A percentile compares a stretch with the other conserved stretches of the same genome.
These are phyloP conservation scores for Euphorbia pulcherrima DNA, from an alignment of 345 rosid genomes.

Conservation along the genomic window DNA sequence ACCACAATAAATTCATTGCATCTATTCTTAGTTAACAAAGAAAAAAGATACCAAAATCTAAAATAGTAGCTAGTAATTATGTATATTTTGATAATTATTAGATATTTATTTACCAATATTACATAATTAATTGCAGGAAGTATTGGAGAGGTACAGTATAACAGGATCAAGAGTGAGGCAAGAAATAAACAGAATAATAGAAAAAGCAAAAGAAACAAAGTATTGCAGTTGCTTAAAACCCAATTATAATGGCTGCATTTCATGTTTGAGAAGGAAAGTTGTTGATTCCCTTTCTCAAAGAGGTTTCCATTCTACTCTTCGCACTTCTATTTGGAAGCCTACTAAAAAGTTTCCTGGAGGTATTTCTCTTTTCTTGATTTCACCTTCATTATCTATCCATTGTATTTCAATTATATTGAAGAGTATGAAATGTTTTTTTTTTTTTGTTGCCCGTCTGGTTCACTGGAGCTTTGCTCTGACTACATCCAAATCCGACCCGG, in stretches of 20 bases:
- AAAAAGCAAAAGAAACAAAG: conserved; percentile 20
- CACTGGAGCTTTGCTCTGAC: too few species aligned
- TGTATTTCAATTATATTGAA: too few species aligned
- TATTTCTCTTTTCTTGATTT: conserved; percentile 2
- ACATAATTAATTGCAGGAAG: conserved; percentile 30
- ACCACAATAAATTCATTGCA: neutral
- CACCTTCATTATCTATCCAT: neutral
- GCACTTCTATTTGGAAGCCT: conserved; percentile 41
- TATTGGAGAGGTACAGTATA: conserved; percentile 26
- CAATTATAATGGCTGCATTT: conserved; percentile 25
- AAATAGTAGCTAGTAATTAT: neutral
- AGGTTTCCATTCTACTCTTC: conserved; percentile 33
- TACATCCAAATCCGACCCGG: too few species aligned
- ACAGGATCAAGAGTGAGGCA: conserved; percentile 30
- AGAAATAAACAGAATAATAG: conserved; percentile 27
- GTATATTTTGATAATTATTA: too few species aligned
- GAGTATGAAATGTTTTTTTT: too few species aligned
- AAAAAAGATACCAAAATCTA: neutral
- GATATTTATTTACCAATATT: too few species aligned
- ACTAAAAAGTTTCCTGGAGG: conserved; percentile 44
- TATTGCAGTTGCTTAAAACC: conserved; percentile 30
- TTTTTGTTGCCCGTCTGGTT: too few species aligned
- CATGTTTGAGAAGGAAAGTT: conserved; percentile 33
- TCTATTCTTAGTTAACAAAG: too few species aligned
- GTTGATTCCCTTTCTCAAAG: conserved; percentile 28